Conservation (phyloP, 106 monocot genomes). For the Dendrobium huoshanense region DNA sequence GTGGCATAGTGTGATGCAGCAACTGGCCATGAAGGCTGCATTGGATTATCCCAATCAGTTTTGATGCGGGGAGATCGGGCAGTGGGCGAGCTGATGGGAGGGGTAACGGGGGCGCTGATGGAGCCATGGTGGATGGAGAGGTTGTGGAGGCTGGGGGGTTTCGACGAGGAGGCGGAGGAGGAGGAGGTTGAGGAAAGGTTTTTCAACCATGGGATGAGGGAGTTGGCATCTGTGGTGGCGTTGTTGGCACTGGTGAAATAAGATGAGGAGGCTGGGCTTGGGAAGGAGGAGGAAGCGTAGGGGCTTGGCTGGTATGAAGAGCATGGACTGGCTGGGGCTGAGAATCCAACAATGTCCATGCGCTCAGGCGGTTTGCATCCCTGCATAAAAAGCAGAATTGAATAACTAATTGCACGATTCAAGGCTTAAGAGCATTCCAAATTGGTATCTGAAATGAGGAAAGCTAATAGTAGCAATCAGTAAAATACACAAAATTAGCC, state of each 20-base stretch:
- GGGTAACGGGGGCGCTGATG: slow-evolving; percentile 70
- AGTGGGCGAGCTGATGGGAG: slow-evolving; percentile 57
- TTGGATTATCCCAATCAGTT: slow-evolving; percentile 45
- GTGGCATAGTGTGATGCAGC: neutral
- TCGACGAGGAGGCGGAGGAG: slow-evolving; percentile 13
- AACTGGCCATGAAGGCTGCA: slow-evolving; percentile 36
- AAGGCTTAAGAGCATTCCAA: too few species aligned
- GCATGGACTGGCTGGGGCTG: slow-evolving; percentile 60
- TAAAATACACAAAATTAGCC: too few species aligned
- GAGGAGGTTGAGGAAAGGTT: slow-evolving; percentile 65
- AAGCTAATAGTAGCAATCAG: too few species aligned
- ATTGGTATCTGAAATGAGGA: too few species aligned
- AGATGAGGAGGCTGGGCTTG: slow-evolving; percentile 53
- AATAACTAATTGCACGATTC: too few species aligned
- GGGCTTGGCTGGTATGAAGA: slow-evolving; percentile 68
- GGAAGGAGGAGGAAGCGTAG: slow-evolving; percentile 54
- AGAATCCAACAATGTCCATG: slow-evolving; percentile 46
- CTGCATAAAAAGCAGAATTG: slow-evolving; percentile 16
- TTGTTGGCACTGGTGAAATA: slow-evolving; percentile 14
- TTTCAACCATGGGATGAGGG: slow-evolving; percentile 83
- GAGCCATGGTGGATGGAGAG: slow-evolving; percentile 55
- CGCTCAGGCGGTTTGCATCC: slow-evolving; percentile 58
- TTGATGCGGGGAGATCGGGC: slow-evolving; percentile 41
- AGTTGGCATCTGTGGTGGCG: slow-evolving; percentile 30
- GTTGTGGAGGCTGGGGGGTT: slow-evolving; percentile 19